A percentile compares a stretch with the other conserved stretches of the same genome.
Evolutionary conservation across 805 yeast genomes (phyloP).

Genomic region (Lipomyces chichibuensis): DNA sequence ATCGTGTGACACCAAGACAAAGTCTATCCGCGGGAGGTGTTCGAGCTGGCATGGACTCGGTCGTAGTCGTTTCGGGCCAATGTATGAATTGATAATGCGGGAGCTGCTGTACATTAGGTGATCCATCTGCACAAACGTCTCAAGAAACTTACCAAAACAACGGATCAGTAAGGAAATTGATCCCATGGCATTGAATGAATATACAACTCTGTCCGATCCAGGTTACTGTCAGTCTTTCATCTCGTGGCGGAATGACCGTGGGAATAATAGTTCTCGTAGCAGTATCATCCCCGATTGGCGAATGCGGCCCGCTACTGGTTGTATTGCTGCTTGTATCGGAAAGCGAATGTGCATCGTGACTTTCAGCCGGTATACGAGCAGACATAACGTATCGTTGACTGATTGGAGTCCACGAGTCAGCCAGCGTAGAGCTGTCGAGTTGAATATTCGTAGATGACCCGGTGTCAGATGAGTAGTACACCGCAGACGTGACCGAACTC

Average conservation of each 20-base stretch:
- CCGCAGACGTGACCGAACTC: constrained; percentile 26
- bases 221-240: constrained; percentile 64
- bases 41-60: constrained; percentile 70
- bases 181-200: constrained; percentile 65
- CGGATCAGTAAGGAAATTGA: constrained; percentile 87
- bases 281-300: constrained; percentile 8
- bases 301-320: constrained; percentile 9
- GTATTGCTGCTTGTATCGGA: constrained; percentile 6
- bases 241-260: constrained; percentile 43
- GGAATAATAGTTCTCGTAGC: constrained; percentile 1
- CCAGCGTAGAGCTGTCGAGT: constrained; percentile 21
- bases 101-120: constrained; percentile 44
- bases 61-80: constrained; percentile 86
- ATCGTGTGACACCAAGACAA: constrained; percentile 83
- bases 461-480: constrained; percentile 32
- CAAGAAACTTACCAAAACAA: constrained; percentile 50
- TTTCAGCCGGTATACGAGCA: not conserved
- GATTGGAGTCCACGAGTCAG: constrained; percentile 32
- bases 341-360: constrained; percentile 1
- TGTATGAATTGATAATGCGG: constrained; percentile 58
- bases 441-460: constrained; percentile 32
- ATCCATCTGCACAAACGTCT: not conserved
- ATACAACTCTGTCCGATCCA: constrained; percentile 96
- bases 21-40: constrained; percentile 68
- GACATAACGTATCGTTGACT: not conserved